These are phyloP conservation scores for Cyclostephanos invisitatus DNA, from an alignment of 108 stramenopile species.

Conservation along the genomic window DNA sequence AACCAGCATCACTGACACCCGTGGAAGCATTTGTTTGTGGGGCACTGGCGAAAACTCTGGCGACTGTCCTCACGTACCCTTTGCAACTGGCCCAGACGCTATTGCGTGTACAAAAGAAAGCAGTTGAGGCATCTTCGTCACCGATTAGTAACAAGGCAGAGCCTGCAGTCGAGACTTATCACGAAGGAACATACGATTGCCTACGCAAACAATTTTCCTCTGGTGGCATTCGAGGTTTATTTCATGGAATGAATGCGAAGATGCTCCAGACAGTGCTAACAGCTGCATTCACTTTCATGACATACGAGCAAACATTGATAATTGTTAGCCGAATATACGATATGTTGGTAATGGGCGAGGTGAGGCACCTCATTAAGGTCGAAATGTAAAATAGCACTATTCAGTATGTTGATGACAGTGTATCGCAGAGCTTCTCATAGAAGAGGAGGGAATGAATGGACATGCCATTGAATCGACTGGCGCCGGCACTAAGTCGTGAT, in stretches of 20 bases:
- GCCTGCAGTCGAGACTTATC: constrained; percentile 6
- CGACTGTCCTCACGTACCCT: constrained; percentile 91
- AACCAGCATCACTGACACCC: constrained; percentile 45
- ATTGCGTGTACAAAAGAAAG: constrained; percentile 55
- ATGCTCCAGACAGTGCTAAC: constrained; percentile 91
- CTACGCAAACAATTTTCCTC: constrained; percentile 60
- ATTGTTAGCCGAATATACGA: constrained; percentile 41
- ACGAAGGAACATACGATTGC: constrained; percentile 75
- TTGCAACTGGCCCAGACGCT: constrained; percentile 77
- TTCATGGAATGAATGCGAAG: constrained; percentile 90
- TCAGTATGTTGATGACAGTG: not conserved
- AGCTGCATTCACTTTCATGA: constrained; percentile 85
- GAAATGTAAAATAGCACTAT: not conserved
- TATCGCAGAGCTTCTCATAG: constrained; percentile 4
- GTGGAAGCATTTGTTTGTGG: constrained; percentile 85
- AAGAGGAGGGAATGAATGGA: constrained; percentile 40
- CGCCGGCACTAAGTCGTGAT: constrained; percentile 68
- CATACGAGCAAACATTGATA: constrained; percentile 84
- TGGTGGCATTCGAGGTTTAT: constrained; percentile 71
- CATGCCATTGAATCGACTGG: constrained; percentile 39
- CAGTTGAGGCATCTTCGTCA: constrained; percentile 20
- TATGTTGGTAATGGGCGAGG: not conserved
- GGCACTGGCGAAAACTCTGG: constrained; percentile 86
- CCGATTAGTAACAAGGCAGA: not conserved
- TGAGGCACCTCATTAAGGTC: not conserved